Base-by-base conservation (phyloP, 305 asterid species). In the Plantago coronopus region DNA sequence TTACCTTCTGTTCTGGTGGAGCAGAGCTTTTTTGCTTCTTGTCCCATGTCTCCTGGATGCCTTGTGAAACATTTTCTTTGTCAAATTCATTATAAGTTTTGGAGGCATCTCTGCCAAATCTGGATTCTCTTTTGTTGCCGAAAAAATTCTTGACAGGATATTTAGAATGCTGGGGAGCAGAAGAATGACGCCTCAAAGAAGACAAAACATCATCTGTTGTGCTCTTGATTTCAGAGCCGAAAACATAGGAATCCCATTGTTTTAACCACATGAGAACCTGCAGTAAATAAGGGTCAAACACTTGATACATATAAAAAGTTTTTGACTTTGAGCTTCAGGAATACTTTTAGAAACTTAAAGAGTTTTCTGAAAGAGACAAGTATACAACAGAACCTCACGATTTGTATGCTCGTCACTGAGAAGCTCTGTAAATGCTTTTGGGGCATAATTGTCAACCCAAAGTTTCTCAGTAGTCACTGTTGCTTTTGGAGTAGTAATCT, bases 401-500 rank as follows among this genome's bases (percentile, higher is more conserved):
- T 93, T 93, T 63, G 96, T 93, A 69, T 89, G 86, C 66, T 93
- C 99, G 57, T 89, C 96, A 74, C 99, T 93, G 64, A 93, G 97
- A 72, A 93, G 99, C 83, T 93, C 99, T 12, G 88, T 87, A 77
- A 93, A 93, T 47, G 97, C 82, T 69, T 81, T 89, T 61, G 99
- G 99, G 71, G 99, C 86, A 76, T 89, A 93, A 63, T 87, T 93
- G 72, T 93, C 95, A 70, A 93, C 99, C 99, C 99, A 93, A 66
- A 89, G 99, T 74, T 82, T 74, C 68, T 89, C 94, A 51, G 48
- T 78, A 54, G 64, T 67, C 61, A 78, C 76, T 62, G 83, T 69
- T 70, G 64, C 76, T 65, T 74, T 65, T 53, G 81, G 65, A 62
- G 73, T 66, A 54, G 47, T 76, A 56, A 64, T 69, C 61, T 72